Base-by-base conservation (phyloP, 164 flowering plant genomes). In the Malania oleifera region DNA sequence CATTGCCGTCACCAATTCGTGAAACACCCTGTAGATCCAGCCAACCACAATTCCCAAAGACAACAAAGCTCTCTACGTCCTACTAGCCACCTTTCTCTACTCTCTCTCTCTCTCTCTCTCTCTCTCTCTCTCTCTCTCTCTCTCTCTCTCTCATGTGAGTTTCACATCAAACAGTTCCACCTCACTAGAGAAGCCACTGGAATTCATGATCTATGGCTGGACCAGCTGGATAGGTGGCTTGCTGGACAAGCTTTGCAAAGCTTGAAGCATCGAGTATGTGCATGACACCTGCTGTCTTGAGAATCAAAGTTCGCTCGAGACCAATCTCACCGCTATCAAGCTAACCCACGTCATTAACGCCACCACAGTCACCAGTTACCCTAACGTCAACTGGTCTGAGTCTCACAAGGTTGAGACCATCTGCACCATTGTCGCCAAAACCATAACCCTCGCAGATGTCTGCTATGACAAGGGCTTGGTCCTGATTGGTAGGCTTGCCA, bases 171-270 rank as follows among this genome's bases (percentile, higher is more conserved):
- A 71, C 65, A 74, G 75, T 56, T 28, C 73, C 10, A 27, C 64
- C 4, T 57, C 29, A 8, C 22, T 37, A n/a, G 51, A 40, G 26
- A 60, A 63, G 61, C 61, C 79, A 0, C 22, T 67, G 56, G 78
- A 83, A 66, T 80, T 83, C 60, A 68, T 83, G 64, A 83, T 83
- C 75, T 83, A 78, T 68, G 88, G 88, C 51, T 72, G 79, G 7
- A 81, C 85, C n/a, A 85, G 88, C 41, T 83, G 88, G 88, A 83
- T 83, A 26, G 88, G 88, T 12, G 88, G 88, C 5, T 47, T 83
- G 1, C 72, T 83, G 14, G 88, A 85, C 41, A 59, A 65, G 67
- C 85, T 83, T 63, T 83, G 88, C 62, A 56, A 76, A 28, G 56
- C 80, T 12, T 79, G 67, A 15, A 67, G 67, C 39, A 79, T 83